These are phyloP conservation scores for Fomitopsis schrenkii DNA, from an alignment of 1,284 basidiomycete genomes.

Conservation along the genomic window DNA sequence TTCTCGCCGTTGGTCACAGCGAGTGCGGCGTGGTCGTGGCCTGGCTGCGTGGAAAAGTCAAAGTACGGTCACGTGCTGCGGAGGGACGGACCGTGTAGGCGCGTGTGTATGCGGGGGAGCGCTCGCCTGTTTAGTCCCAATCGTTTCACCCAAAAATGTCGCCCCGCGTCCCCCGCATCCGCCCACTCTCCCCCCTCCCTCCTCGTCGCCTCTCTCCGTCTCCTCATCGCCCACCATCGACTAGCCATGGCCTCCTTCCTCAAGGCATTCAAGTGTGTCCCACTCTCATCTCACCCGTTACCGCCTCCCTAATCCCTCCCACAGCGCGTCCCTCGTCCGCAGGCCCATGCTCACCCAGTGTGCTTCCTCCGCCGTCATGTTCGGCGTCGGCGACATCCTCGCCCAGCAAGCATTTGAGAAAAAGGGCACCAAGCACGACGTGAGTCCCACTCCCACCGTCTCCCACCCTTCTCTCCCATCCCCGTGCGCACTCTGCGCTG, in stretches of 20 bases:
- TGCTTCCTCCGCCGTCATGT: conserved; percentile 62
- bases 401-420: conserved; percentile 80
- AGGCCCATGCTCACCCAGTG: conserved; percentile 66
- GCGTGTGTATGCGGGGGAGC: neutral
- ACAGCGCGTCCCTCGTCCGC: conserved; percentile 56
- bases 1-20: no score
- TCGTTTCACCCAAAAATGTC: no score
- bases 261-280: conserved; percentile 49
- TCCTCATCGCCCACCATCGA: neutral
- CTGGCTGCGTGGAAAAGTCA: no score
- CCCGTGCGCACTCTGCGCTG: neutral
- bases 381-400: conserved; percentile 76
- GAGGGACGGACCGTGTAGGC: neutral
- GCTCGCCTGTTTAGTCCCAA: neutral
- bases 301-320: neutral
- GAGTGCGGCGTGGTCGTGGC: no score
- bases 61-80: neutral
- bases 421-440: conserved; percentile 65
- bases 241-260: conserved; percentile 41
- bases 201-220: neutral
- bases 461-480: no score
- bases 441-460: conserved; percentile 28
- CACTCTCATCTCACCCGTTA: neutral
- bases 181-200: neutral
- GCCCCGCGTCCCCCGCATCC: no score